Evolutionary conservation across 352 stramenopile genomes (phyloP), one percentile per base, ranked within the genome.

Genomic region (Vaucheria bursata): DNA sequence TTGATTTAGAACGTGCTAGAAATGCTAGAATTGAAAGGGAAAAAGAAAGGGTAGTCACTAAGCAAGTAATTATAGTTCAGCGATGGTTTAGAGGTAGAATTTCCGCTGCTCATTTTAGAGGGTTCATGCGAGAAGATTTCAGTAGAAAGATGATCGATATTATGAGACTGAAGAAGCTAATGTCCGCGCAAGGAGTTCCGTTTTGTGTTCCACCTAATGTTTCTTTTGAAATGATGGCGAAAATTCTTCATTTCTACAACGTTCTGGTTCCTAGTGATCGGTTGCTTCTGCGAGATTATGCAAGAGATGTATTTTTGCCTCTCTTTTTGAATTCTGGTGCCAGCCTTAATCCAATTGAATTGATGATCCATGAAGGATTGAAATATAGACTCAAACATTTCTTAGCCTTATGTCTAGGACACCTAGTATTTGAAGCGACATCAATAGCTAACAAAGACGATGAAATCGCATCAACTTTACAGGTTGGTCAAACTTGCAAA

Each of bases 141-240:
- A 72, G 79, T 33, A 70, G 71, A 59, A 81, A 81, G 71, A 74
- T 81, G 68, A 38, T 52, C 8, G 76, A 81, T 49, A 50, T 81
- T 36, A 36, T 35, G 37, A 81, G 40, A 65, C 71, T 81, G 1
- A 70, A 70, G 40, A 68, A 32, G 71, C 73, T 71, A 2, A 68
- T 81, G 1, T 29, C 71, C 0, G 50, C 45, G 25, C 45, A 49
- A 59, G 73, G 65, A 31, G 75, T 52, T 25, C 18, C 45, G n/a
- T n/a, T 67, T 29, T 35, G 6, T 18, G 6, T 73, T 8, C n/a
- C 32, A 18, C 18, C n/a, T 7, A 40, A 66, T n/a, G n/a, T 25
- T 25, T 12, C 45, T 12, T 59, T 12, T 25, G 45, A 12, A 12
- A 59, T 59, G 45, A 12, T 59, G 45, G 12, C 68, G 6, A 36